Percentiles rank a stretch among this genome's conserved stretches.
Evolutionary conservation across 495 filamentous ascomycete genomes (phyloP).

Genomic region (Penicillium manginii): DNA sequence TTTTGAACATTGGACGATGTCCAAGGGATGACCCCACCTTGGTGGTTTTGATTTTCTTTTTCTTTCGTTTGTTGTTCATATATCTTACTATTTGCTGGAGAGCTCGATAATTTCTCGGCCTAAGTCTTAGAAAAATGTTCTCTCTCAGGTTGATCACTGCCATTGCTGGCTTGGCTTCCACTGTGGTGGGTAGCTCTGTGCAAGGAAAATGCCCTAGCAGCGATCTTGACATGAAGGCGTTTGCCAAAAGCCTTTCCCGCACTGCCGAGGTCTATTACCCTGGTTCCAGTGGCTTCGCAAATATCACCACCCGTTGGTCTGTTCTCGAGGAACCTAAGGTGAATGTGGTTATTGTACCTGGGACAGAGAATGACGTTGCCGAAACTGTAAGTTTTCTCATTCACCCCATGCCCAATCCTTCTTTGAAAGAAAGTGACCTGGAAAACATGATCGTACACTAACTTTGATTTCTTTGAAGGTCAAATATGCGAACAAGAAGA

Average conservation of each 20-base stretch:
- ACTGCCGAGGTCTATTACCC: slow-evolving; percentile 49
- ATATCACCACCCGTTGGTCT: slow-evolving; percentile 50
- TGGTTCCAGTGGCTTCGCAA: slow-evolving; percentile 41
- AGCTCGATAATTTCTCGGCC: background rate
- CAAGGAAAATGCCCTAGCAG: slow-evolving; percentile 8
- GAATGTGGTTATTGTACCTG: slow-evolving; percentile 52
- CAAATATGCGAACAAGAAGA: slow-evolving; percentile 45
- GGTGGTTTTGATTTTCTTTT: background rate
- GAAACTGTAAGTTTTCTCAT: slow-evolving; percentile 39
- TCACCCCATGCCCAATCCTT: background rate
- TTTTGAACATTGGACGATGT: no score
- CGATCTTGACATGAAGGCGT: slow-evolving; percentile 15
- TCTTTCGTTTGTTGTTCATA: slow-evolving; percentile 3
- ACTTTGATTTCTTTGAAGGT: slow-evolving; percentile 33
- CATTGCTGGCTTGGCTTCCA: slow-evolving; percentile 25
- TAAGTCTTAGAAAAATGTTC: slow-evolving; percentile 2
- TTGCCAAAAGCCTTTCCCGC: slow-evolving; percentile 41
- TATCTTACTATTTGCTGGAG: background rate
- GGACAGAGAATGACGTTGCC: slow-evolving; percentile 54
- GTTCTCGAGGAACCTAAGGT: slow-evolving; percentile 41
- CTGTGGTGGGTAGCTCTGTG: slow-evolving; percentile 1
- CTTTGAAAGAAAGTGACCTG: background rate
- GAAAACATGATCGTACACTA: background rate
- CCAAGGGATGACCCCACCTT: no score
- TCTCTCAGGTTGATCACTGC: slow-evolving; percentile 18